Conservation (phyloP, 1,284 basidiomycete species). For the Marasmius fiardii region DNA sequence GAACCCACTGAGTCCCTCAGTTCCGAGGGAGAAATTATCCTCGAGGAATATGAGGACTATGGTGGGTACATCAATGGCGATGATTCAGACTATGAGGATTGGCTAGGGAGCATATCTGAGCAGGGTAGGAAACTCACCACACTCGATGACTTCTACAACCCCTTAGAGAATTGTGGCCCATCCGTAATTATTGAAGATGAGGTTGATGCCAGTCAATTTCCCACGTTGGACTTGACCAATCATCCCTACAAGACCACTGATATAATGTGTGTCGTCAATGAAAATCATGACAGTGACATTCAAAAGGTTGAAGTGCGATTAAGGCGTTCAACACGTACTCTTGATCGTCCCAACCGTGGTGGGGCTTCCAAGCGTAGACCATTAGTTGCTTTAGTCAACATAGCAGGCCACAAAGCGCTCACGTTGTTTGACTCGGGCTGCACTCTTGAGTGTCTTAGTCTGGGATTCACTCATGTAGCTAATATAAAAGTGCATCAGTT, state of each 20-base stretch:
- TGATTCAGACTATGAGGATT: neutral
- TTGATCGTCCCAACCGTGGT: conserved; percentile 3
- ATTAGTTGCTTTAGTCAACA: conserved; percentile 5
- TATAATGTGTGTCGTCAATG: neutral
- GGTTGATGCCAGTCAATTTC: neutral
- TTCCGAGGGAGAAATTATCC: neutral
- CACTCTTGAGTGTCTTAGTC: too few species aligned
- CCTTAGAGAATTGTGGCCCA: neutral
- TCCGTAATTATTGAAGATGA: neutral
- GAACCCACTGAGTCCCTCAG: neutral
- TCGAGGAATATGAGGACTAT: too few species aligned
- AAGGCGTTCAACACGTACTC: neutral
- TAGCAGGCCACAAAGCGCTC: conserved; percentile 8
- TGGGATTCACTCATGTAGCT: too few species aligned
- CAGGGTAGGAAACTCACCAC: neutral
- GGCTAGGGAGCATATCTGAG: neutral
- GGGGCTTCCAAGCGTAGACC: neutral
- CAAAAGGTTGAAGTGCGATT: neutral
- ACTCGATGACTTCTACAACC: neutral
- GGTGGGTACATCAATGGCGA: neutral
- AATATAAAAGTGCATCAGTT: too few species aligned
- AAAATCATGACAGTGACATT: neutral
- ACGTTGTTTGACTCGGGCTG: too few species aligned
- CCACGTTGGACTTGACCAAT: neutral
- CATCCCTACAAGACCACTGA: neutral